Percentiles rank a stretch among this genome's conserved stretches.
Conservation (phyloP, 1,284 basidiomycete species). For the Boletus semigastroideus region DNA sequence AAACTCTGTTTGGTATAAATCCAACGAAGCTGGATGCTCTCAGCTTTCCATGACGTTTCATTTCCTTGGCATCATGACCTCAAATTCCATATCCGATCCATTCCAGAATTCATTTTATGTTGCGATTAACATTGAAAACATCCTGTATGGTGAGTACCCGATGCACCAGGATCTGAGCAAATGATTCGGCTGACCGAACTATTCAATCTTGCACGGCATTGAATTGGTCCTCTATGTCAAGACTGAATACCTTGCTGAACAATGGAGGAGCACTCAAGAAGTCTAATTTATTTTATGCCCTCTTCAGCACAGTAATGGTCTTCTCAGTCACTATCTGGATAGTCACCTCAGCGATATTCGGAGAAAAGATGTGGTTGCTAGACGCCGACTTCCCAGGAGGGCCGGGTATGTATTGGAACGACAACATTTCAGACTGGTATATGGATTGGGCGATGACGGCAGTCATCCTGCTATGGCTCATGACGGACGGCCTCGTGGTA, state of each 20-base stretch:
- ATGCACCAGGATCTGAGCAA: too few relatives aligned
- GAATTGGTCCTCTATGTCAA: constrained; percentile 22
- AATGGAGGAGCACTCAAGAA: constrained; percentile 2
- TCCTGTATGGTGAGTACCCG: too few relatives aligned
- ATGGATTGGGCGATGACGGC: constrained; percentile 13
- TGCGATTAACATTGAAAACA: too few relatives aligned
- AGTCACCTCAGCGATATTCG: constrained; percentile 6
- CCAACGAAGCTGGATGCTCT: not conserved
- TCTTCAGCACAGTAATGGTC: constrained; percentile 24
- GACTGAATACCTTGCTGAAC: constrained; percentile 16
- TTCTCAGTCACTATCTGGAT: constrained; percentile 23
- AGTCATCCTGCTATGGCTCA: constrained; percentile 21
- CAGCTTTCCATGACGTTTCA: too few relatives aligned
- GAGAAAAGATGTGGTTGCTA: constrained; percentile 23
- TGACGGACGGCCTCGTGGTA: constrained; percentile 32
- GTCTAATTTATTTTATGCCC: constrained; percentile 14
- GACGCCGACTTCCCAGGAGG: constrained; percentile 16
- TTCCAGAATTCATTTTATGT: too few relatives aligned
- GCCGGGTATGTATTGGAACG: constrained; percentile 9
- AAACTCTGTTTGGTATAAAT: not conserved
- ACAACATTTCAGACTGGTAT: constrained; percentile 20
- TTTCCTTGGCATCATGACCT: not conserved
- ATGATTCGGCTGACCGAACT: not conserved
- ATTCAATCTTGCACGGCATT: constrained; percentile 9
- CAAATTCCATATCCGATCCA: too few relatives aligned